Evolutionary conservation across 306 rosid genomes (phyloP), one percentile per base, ranked within the genome.

Genomic region (Citrullus mucosospermus): DNA sequence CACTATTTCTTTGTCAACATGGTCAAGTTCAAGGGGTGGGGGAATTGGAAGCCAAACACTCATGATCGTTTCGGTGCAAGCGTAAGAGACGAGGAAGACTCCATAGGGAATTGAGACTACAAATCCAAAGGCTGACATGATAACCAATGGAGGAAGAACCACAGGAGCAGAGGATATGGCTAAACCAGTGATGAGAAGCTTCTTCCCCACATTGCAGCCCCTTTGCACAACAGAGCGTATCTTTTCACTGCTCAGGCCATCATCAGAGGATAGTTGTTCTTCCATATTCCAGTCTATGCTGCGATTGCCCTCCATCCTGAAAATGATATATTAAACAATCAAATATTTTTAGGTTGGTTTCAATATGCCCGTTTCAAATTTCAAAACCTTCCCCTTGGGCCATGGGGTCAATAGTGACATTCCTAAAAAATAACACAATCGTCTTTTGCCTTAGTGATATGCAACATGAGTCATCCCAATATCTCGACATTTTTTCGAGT

Each of bases 61-160:
- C 98, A 92, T 88, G 13, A 95, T 58, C 66, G 38, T 84, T 76
- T 84, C 84, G 15, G 92, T 72, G 80, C 87, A 91, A 57, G 78
- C 89, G 78, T 87, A 91, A 79, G 86, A 89, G 5, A 88, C 97
- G 57, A 87, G 84, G 70, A 87, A 82, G 34, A 92, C 9, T 3
- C 86, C 96, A 50, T 74, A 89, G 39, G 97, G 97, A 75, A 92
- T 63, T 53, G 91, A 87, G 83, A 82, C 77, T n/a, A 82, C 90
- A 59, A 95, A 25, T 81, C 92, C 97, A 71, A 95, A 81, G 30
- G 91, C 93, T 43, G 97, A 91, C 65, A 89, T 66, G 54, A 89
- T 84, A 12, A 87, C 50, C 55, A 95, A 86, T 22, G 97, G 89
- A 12, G 97, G 97, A 84, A 91, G 82, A 85, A 92, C 82, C 25